These are phyloP conservation scores for Solanum paucissectum DNA, from an alignment of 257 asterid species.

Conservation along the genomic window DNA sequence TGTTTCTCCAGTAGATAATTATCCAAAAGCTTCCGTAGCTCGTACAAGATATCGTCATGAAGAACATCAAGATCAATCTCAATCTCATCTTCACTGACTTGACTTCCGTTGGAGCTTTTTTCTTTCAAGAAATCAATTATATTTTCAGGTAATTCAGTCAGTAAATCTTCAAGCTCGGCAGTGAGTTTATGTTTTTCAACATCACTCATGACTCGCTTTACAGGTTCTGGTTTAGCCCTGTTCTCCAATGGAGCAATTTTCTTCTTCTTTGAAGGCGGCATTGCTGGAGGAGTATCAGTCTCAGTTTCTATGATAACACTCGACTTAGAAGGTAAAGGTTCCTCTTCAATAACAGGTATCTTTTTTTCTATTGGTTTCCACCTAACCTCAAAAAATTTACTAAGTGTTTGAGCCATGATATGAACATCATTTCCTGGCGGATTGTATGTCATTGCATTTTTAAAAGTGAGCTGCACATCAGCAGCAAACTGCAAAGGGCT, in stretches of 20 bases:
- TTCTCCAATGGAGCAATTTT: constrained; percentile 18
- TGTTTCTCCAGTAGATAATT: constrained; percentile 38
- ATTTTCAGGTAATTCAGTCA: constrained; percentile 64
- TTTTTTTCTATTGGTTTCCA: constrained; percentile 57
- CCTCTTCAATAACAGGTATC: constrained; percentile 5
- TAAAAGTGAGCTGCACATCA: constrained; percentile 72
- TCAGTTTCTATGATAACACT: constrained; percentile 45
- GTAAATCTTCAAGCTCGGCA: constrained; percentile 43
- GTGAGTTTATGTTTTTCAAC: constrained; percentile 56
- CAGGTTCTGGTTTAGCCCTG: constrained; percentile 33
- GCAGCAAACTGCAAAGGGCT: constrained; percentile 56
- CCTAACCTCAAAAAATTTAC: constrained; percentile 55
- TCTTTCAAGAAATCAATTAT: constrained; percentile 57
- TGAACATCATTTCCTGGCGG: constrained; percentile 69
- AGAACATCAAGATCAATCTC: constrained; percentile 80
- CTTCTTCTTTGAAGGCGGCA: constrained; percentile 53
- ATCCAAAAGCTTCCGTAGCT: constrained; percentile 60
- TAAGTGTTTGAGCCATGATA: constrained; percentile 50
- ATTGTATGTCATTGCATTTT: constrained; percentile 85
- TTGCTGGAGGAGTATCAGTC: constrained; percentile 42
- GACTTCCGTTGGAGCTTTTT: constrained; percentile 34
- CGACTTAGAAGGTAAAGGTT: constrained; percentile 17
- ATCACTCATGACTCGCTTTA: constrained; percentile 45
- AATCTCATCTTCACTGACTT: constrained; percentile 69
- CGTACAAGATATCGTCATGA: constrained; percentile 50